Conservation (phyloP, 140 eudicot species). For the Oenanthe javanica region DNA sequence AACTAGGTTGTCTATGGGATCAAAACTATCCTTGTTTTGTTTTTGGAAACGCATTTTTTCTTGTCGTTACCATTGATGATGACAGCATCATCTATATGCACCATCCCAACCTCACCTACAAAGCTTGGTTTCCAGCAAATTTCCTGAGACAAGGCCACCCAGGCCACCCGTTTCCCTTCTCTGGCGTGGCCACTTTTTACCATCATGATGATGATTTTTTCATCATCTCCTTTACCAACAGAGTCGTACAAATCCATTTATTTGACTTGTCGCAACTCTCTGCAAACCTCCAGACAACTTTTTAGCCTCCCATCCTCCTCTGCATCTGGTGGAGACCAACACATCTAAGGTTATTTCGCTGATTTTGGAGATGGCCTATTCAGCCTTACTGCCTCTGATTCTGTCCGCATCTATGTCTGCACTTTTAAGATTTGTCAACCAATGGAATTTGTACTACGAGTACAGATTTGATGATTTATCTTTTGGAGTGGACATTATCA, state of each 20-base stretch:
- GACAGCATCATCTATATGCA: neutral
- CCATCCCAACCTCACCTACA: neutral
- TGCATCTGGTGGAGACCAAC: neutral
- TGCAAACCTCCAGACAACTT: neutral
- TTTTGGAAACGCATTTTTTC: neutral
- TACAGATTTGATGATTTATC: neutral
- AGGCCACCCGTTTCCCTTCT: neutral
- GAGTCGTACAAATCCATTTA: neutral
- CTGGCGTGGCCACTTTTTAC: neutral
- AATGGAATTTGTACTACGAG: neutral
- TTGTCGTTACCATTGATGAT: neutral
- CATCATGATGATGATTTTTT: neutral
- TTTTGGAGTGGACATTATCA: neutral
- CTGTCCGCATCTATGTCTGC: neutral
- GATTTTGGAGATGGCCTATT: neutral
- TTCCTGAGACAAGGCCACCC: neutral
- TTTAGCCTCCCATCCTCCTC: neutral
- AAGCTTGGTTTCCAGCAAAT: neutral
- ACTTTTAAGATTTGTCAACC: neutral
- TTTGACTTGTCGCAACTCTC: neutral
- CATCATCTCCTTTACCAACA: neutral
- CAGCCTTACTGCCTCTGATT: neutral
- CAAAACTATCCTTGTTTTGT: neutral
- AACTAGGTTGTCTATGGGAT: neutral
- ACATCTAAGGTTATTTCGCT: neutral